These are phyloP conservation scores for Solanum bukasovii DNA, from an alignment of 257 asterid species.

Conservation along the genomic window DNA sequence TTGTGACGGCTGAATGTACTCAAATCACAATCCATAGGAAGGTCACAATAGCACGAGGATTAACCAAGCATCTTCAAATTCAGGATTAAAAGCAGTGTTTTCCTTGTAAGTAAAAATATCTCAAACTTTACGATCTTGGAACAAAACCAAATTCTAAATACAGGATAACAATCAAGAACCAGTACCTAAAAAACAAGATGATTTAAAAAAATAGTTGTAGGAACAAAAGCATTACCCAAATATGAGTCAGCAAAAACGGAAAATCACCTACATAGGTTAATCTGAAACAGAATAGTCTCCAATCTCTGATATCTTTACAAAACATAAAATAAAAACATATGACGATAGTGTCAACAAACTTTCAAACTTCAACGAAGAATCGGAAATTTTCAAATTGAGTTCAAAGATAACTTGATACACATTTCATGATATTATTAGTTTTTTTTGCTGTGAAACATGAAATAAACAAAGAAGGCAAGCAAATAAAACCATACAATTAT, in stretches of 20 bases:
- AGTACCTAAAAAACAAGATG: background rate
- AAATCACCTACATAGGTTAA: background rate
- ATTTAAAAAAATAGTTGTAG: background rate
- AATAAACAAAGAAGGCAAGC: background rate
- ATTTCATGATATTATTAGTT: background rate
- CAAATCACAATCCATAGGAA: background rate
- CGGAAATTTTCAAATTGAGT: background rate
- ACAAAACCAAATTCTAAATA: background rate
- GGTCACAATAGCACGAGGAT: background rate
- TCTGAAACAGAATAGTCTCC: background rate
- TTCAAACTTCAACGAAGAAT: background rate
- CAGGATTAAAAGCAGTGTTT: background rate
- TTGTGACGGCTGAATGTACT: background rate
- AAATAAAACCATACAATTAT: background rate
- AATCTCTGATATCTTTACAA: background rate
- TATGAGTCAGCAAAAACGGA: background rate
- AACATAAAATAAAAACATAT: background rate
- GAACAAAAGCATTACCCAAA: background rate
- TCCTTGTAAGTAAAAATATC: background rate
- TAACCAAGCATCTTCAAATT: background rate
- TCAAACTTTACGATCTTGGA: background rate
- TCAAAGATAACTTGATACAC: background rate
- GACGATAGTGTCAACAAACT: background rate
- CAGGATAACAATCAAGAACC: background rate
- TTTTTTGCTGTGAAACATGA: background rate